Evolutionary conservation across 495 filamentous ascomycete species (phyloP).

Genomic region (Astrothelium macrocarpum): DNA sequence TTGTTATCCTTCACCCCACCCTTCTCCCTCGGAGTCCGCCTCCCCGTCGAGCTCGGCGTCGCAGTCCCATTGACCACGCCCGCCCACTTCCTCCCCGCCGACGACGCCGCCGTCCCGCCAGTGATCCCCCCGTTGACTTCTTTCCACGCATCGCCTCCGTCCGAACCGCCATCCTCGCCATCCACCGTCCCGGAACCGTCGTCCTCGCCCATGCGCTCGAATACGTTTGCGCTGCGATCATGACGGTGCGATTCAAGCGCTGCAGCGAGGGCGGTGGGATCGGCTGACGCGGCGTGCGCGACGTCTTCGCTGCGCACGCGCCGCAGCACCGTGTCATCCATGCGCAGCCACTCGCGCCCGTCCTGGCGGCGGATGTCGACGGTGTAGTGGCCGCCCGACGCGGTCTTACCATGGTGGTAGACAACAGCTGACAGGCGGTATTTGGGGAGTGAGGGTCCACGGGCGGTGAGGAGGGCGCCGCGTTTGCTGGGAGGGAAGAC

Average conservation of each 20-base stretch:
- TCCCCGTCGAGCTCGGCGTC: conserved; percentile 44
- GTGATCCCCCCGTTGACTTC: conserved; percentile 65
- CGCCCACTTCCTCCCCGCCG: conserved; percentile 57
- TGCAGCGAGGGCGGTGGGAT: conserved; percentile 56
- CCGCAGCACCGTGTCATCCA: conserved; percentile 87
- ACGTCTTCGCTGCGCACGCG: conserved; percentile 84
- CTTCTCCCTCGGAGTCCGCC: conserved; percentile 51
- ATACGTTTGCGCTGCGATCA: conserved; percentile 53
- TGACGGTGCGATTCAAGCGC: conserved; percentile 57
- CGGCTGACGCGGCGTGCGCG: conserved; percentile 71
- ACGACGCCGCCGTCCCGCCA: conserved; percentile 40
- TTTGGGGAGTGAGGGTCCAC: conserved; percentile 50
- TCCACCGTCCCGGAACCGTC: conserved; percentile 44
- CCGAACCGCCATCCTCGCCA: conserved; percentile 29
- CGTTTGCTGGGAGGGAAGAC: conserved; percentile 73
- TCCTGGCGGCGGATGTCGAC: conserved; percentile 93
- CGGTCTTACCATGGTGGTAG: conserved; percentile 95
- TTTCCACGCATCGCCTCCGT: conserved; percentile 50
- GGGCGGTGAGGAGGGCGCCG: conserved; percentile 48
- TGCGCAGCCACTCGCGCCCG: conserved; percentile 83
- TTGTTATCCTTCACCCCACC: conserved; percentile 82
- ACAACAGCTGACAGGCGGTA: conserved; percentile 87
- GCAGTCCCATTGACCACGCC: conserved; percentile 44
- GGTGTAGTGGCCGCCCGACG: conserved; percentile 91
- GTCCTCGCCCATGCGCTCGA: conserved; percentile 57